Conservation (phyloP, 345 rosid species). For the Populus davidiana region DNA sequence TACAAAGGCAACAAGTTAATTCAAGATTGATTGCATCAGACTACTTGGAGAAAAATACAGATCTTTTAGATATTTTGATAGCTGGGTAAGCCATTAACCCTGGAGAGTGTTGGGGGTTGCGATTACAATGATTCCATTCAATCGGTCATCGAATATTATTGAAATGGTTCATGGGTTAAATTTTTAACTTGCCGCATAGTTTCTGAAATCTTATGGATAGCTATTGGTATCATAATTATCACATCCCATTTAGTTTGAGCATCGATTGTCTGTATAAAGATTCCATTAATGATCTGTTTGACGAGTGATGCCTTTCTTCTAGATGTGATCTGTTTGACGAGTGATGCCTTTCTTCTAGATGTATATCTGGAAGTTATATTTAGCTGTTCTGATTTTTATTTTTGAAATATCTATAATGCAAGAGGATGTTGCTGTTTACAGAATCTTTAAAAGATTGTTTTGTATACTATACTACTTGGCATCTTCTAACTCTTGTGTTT, state of each 20-base stretch:
- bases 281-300: background rate
- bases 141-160: background rate
- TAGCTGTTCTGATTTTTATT: background rate
- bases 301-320: background rate
- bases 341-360: background rate
- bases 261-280: background rate
- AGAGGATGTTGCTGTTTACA: background rate
- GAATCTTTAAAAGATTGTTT: background rate
- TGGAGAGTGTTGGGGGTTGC: background rate
- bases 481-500: slow-evolving; percentile 18
- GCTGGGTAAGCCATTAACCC: slow-evolving; percentile 52
- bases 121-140: slow-evolving; percentile 1
- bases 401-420: background rate
- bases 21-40: slow-evolving; percentile 91
- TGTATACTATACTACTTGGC: background rate
- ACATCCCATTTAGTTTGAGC: background rate
- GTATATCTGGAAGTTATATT: background rate
- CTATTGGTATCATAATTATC: background rate
- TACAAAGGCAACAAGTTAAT: slow-evolving; percentile 92
- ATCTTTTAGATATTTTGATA: slow-evolving; percentile 77
- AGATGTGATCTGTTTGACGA: background rate
- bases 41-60: slow-evolving; percentile 74
- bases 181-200: background rate
- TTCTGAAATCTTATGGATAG: background rate
- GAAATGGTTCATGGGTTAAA: background rate